phyloP scores from a whole-genome alignment of 208 protist genomes.

The Acanthamoeba sp. region DNA sequence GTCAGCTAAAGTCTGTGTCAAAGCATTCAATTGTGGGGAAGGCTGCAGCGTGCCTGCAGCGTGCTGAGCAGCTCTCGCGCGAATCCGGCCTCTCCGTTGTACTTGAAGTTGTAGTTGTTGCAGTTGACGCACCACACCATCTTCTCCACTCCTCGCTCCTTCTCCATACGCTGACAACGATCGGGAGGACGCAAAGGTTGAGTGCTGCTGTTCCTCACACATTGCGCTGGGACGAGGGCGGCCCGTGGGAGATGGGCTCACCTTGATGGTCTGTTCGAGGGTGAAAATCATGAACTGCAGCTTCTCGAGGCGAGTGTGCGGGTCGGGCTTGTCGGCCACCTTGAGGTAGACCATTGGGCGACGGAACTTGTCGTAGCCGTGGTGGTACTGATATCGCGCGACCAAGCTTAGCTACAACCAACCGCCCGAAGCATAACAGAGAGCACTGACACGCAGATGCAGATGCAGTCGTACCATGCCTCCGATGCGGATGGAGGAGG shows the following conservation, averaged over 20 bases:
- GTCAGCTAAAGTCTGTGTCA: too few relatives aligned
- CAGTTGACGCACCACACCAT: slow-evolving; percentile 70
- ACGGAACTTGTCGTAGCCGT: slow-evolving; percentile 42
- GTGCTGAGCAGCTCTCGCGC: slow-evolving; percentile 64
- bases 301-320: slow-evolving; percentile 53
- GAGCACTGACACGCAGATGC: too few relatives aligned
- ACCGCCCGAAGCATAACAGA: background rate
- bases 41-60: background rate
- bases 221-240: too few relatives aligned
- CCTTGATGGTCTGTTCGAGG: slow-evolving; percentile 63
- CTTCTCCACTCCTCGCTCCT: slow-evolving; percentile 71
- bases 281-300: slow-evolving; percentile 70
- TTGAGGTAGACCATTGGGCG: slow-evolving; percentile 61
- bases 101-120: slow-evolving; percentile 62
- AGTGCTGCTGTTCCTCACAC: too few relatives aligned
- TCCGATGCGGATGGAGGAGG: slow-evolving; percentile 5
- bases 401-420: background rate
- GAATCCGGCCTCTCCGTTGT: slow-evolving; percentile 61
- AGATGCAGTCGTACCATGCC: slow-evolving; percentile 60
- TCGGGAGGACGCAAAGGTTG: background rate
- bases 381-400: slow-evolving; percentile 29
- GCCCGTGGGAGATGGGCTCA: background rate
- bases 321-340: slow-evolving; percentile 57
- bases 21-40: background rate
- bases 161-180: slow-evolving; percentile 25